A percentile compares a stretch with the other conserved stretches of the same genome.
Conservation (phyloP, 2,329 filamentous ascomycete genomes). For the Venturia nashicola region DNA sequence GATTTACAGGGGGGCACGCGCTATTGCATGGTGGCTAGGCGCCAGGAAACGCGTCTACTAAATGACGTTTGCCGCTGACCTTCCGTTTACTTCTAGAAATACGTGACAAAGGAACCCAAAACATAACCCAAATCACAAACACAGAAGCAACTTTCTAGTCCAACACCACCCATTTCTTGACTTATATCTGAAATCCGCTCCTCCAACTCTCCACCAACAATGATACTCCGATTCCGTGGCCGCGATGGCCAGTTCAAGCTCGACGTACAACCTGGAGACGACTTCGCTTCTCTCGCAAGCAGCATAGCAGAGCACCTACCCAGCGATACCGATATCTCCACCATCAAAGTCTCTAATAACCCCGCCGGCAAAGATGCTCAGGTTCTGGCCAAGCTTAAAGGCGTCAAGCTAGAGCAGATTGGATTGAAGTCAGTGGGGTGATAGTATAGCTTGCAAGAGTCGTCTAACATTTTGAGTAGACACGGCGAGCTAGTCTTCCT, state of each 20-base stretch:
- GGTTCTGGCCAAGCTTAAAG: conserved; percentile 37
- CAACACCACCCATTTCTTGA: background rate
- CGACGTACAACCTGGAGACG: conserved; percentile 59
- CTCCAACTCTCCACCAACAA: conserved; percentile 23
- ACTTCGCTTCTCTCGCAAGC: conserved; percentile 49
- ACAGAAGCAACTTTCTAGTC: background rate
- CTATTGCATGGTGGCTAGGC: background rate
- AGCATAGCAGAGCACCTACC: conserved; percentile 50
- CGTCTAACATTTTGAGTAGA: conserved; percentile 32
- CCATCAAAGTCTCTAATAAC: conserved; percentile 47
- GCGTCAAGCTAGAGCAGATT: conserved; percentile 44
- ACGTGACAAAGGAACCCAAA: background rate
- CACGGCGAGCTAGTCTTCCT: conserved; percentile 90
- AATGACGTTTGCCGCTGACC: background rate
- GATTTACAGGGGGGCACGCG: background rate
- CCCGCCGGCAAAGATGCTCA: conserved; percentile 48
- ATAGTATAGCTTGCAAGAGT: conserved; percentile 1
- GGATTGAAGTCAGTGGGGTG: conserved; percentile 38
- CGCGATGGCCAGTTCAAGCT: conserved; percentile 88
- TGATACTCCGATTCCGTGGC: conserved; percentile 79
- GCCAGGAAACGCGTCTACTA: background rate
- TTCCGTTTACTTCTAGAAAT: background rate
- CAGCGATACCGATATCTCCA: conserved; percentile 39
- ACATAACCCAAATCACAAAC: background rate
- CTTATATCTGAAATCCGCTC: background rate